Conservation (phyloP, 2,329 filamentous ascomycete genomes). For the Ilyonectria mors-panacis region DNA sequence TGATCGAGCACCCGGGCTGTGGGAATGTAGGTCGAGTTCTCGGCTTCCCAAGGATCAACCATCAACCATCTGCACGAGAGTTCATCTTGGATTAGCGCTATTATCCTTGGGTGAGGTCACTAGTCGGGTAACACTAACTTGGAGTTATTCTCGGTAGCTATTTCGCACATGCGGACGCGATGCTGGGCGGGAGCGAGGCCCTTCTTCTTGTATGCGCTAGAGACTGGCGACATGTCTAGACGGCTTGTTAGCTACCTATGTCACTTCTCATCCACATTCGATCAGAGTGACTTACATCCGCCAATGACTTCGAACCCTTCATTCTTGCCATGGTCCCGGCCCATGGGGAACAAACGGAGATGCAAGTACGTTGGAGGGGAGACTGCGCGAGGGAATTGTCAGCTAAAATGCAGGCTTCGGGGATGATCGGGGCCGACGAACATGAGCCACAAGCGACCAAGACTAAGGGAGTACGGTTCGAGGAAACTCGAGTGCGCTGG, state of each 20-base stretch:
- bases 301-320: slow-evolving; percentile 83
- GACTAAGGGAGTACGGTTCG: slow-evolving; percentile 65
- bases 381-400: slow-evolving; percentile 54
- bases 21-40: slow-evolving; percentile 84
- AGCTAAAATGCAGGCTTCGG: slow-evolving; percentile 25
- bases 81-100: too few species aligned
- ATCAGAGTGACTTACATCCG: slow-evolving; percentile 66
- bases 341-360: slow-evolving; percentile 90
- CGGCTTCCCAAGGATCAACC: slow-evolving; percentile 92
- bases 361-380: slow-evolving; percentile 65
- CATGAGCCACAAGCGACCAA: slow-evolving; percentile 79
- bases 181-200: slow-evolving; percentile 56
- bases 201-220: slow-evolving; percentile 56
- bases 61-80: slow-evolving; percentile 67
- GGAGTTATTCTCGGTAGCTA: slow-evolving; percentile 81
- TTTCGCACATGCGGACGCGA: slow-evolving; percentile 81
- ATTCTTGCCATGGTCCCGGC: slow-evolving; percentile 79
- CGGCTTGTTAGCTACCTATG: not conserved
- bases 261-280: not conserved
- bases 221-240: slow-evolving; percentile 48
- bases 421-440: slow-evolving; percentile 35
- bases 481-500: slow-evolving; percentile 59
- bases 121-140: slow-evolving; percentile 57
- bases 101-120: too few species aligned
- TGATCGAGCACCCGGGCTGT: slow-evolving; percentile 93